These are phyloP conservation scores for Penicillium sp. DNA, from an alignment of 2,329 filamentous ascomycete genomes.

Conservation along the genomic window DNA sequence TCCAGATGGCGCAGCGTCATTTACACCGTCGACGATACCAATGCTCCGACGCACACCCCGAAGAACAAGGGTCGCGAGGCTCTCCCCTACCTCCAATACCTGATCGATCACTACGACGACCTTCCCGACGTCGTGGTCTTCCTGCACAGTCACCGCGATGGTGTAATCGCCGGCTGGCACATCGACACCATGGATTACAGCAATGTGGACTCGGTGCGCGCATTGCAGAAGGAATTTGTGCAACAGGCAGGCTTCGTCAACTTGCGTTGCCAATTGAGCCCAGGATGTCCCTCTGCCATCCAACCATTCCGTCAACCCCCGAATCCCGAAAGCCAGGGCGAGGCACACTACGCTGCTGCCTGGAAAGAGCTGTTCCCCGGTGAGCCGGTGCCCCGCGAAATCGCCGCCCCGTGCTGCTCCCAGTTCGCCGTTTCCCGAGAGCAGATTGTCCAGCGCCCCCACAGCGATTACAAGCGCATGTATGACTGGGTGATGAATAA, in stretches of 20 bases:
- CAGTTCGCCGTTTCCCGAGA: conserved; percentile 62
- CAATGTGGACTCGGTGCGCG: conserved; percentile 52
- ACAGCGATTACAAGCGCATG: conserved; percentile 55
- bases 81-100: conserved; percentile 48
- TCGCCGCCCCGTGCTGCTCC: conserved; percentile 60
- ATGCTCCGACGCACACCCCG: conserved; percentile 32
- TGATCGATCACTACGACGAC: conserved; percentile 48
- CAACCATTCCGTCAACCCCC: conserved; percentile 26
- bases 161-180: conserved; percentile 52
- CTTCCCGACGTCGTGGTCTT: conserved; percentile 56
- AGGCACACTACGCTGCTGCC: conserved; percentile 34
- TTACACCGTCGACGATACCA: conserved; percentile 44
- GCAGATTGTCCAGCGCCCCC: conserved; percentile 49
- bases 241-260: conserved; percentile 58
- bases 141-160: conserved; percentile 56
- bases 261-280: conserved; percentile 51
- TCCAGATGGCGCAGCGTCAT: conserved; percentile 48
- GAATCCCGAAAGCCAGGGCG: conserved; percentile 25
- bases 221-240: conserved; percentile 52
- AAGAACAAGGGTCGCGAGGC: conserved; percentile 48
- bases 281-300: conserved; percentile 36
- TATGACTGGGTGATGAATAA: conserved; percentile 60
- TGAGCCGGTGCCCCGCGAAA: conserved; percentile 45
- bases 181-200: conserved; percentile 58
- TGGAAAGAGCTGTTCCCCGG: conserved; percentile 27